Conservation (phyloP, 1,139 yeast species). For the Candida sojae region DNA sequence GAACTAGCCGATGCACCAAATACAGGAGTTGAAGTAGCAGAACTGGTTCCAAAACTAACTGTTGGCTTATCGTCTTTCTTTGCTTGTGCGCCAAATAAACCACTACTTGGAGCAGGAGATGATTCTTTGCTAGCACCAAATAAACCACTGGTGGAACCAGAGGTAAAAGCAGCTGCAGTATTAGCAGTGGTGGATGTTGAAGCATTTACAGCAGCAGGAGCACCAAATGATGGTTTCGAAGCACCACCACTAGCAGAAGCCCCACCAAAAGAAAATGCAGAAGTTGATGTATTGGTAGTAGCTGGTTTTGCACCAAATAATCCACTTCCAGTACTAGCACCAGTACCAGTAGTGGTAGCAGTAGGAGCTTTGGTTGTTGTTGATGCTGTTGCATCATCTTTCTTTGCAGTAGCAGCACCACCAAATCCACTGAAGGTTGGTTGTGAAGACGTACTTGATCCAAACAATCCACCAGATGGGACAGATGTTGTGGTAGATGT, state of each 20-base stretch:
- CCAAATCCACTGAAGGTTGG: conserved; percentile 16
- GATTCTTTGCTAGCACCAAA: conserved; percentile 27
- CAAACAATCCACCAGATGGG: conserved; percentile 20
- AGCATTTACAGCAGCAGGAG: background rate
- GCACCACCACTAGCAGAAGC: conserved; percentile 7
- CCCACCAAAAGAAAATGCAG: conserved; percentile 21
- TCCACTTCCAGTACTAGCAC: conserved; percentile 4
- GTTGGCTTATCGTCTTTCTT: conserved; percentile 19
- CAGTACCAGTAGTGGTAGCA: background rate
- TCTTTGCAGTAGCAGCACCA: conserved; percentile 8
- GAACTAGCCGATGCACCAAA: conserved; percentile 16
- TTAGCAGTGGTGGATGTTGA: background rate
- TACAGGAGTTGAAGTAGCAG: conserved; percentile 16
- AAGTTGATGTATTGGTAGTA: conserved; percentile 5
- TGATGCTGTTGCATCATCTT: conserved; percentile 15
- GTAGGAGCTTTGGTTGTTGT: background rate
- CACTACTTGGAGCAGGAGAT: conserved; percentile 9
- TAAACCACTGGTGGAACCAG: conserved; percentile 16
- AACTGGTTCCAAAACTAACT: background rate
- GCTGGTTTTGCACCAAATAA: conserved; percentile 12
- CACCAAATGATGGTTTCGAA: background rate
- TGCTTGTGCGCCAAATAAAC: conserved; percentile 8
- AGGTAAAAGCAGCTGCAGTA: conserved; percentile 7
- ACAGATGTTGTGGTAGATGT: conserved; percentile 21
- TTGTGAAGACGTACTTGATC: conserved; percentile 23